A percentile compares a stretch with the other conserved stretches of the same genome.
Conservation (phyloP, 2,329 filamentous ascomycete species). For the Corinectria fuckeliana region DNA sequence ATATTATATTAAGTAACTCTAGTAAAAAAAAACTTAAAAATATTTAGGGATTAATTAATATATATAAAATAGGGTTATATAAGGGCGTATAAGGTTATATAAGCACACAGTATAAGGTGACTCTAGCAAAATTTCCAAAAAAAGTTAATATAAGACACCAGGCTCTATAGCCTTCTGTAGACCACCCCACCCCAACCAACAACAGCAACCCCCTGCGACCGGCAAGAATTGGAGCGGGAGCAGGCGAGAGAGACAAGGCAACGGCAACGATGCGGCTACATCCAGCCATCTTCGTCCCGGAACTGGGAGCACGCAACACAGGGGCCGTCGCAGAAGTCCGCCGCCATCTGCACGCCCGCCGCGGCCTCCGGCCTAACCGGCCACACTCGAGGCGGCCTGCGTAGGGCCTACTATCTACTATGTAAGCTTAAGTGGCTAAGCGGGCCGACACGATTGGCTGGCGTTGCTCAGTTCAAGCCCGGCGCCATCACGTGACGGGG, state of each 20-base stretch:
- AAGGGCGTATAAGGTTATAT: too few relatives aligned
- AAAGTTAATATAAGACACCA: too few relatives aligned
- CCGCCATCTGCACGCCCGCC: conserved; percentile 13
- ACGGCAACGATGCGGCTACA: background rate
- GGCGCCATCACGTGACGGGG: conserved; percentile 9
- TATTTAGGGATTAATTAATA: too few relatives aligned
- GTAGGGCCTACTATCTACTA: too few relatives aligned
- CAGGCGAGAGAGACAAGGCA: background rate
- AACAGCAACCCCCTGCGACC: background rate
- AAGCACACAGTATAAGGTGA: too few relatives aligned
- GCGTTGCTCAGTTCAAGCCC: background rate
- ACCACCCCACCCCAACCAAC: too few relatives aligned
- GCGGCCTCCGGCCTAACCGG: too few relatives aligned
- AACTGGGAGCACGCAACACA: conserved; percentile 10
- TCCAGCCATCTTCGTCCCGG: conserved; percentile 13
- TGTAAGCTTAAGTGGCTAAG: conserved; percentile 18
- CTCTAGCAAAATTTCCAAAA: too few relatives aligned
- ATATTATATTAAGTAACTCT: too few relatives aligned
- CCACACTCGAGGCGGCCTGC: background rate
- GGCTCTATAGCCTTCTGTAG: too few relatives aligned
- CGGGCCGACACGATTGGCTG: conserved; percentile 10
- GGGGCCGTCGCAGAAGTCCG: conserved; percentile 13
- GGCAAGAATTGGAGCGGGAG: background rate
- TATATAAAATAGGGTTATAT: too few relatives aligned
- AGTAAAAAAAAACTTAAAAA: too few relatives aligned